Conservation (phyloP, 2,329 filamentous ascomycete genomes). For the Chaetomiaceae sp. region DNA sequence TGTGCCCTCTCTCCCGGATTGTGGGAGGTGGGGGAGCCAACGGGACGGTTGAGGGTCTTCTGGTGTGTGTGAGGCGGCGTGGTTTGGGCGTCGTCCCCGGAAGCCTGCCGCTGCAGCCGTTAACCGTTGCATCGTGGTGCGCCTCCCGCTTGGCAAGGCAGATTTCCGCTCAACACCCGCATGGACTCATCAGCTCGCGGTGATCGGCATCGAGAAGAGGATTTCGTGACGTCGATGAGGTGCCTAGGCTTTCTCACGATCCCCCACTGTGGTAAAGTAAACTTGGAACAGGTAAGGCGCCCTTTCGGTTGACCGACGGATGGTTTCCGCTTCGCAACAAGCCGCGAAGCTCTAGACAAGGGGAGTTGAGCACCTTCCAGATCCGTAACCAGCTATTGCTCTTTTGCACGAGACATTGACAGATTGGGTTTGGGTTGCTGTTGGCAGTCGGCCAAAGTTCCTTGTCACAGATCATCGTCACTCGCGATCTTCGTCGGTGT, state of each 20-base stretch:
- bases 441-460: neutral
- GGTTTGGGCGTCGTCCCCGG: slow-evolving; percentile 2
- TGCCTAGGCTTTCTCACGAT: neutral
- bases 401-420: neutral
- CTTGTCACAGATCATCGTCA: no score
- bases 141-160: slow-evolving; percentile 23
- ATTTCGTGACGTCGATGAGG: neutral
- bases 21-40: slow-evolving; percentile 2
- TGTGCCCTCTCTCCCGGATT: slow-evolving; percentile 15
- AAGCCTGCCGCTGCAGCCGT: slow-evolving; percentile 17
- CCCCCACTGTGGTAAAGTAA: no score
- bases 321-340: neutral
- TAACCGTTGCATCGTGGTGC: slow-evolving; percentile 16
- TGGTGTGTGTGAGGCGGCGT: neutral
- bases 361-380: neutral
- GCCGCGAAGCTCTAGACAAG: neutral
- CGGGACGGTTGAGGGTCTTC: neutral
- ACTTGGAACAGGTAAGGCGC: no score
- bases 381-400: neutral
- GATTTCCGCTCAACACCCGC: neutral
- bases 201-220: neutral
- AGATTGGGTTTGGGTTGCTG: neutral
- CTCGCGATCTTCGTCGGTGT: no score
- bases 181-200: neutral
- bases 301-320: neutral